Conservation (phyloP, 2,329 filamentous ascomycete species). For the Clarireedia homoeocarpa region DNA sequence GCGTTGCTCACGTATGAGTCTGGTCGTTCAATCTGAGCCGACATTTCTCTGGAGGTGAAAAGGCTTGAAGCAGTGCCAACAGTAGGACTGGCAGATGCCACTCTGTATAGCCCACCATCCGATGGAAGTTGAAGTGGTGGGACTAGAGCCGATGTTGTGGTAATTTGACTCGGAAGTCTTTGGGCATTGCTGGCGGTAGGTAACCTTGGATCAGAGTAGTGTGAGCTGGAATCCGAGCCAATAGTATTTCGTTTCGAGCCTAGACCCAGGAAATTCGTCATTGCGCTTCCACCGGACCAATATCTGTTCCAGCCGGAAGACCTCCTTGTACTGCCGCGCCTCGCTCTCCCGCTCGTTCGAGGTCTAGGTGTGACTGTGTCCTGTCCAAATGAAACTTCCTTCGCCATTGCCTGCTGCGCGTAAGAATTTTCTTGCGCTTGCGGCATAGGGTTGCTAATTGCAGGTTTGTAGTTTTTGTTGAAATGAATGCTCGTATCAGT, state of each 20-base stretch:
- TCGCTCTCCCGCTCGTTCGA: conserved; percentile 16
- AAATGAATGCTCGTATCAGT: conserved; percentile 50
- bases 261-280: conserved; percentile 54
- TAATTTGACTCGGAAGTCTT: conserved; percentile 37
- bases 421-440: conserved; percentile 36
- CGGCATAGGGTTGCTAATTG: conserved; percentile 54
- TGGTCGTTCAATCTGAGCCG: conserved; percentile 53
- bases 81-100: conserved; percentile 62
- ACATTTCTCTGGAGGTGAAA: conserved; percentile 48
- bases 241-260: conserved; percentile 35
- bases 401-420: conserved; percentile 5
- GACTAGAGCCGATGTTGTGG: conserved; percentile 60
- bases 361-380: conserved; percentile 14
- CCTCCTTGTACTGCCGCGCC: conserved; percentile 38
- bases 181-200: conserved; percentile 38
- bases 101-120: conserved; percentile 45
- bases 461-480: conserved; percentile 53
- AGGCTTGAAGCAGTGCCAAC: conserved; percentile 45
- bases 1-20: conserved; percentile 32
- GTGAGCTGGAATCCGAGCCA: conserved; percentile 43
- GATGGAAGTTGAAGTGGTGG: conserved; percentile 57
- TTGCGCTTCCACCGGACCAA: conserved; percentile 65
- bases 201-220: conserved; percentile 39
- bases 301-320: conserved; percentile 73
- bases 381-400: conserved; percentile 30